Percentiles rank a stretch among this genome's conserved stretches.
Evolutionary conservation across 2,329 filamentous ascomycete species (phyloP).

Genomic region (Immersiporthe knoxdaviesiana): DNA sequence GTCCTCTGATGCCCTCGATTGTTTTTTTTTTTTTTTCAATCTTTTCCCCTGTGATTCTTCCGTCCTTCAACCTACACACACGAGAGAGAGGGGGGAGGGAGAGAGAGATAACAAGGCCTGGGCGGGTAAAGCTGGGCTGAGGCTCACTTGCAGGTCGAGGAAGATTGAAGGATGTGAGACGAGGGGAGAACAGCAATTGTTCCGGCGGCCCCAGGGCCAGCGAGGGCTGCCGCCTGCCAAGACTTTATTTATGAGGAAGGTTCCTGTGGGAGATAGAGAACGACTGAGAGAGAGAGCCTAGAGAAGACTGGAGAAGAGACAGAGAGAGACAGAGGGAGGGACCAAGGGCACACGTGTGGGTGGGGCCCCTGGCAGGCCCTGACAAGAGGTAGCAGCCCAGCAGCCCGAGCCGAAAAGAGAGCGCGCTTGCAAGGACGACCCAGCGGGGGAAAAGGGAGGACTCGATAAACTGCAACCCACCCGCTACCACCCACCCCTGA

Average conservation of each 20-base stretch:
- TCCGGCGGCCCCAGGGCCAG: not conserved
- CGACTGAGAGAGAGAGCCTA: too few relatives aligned
- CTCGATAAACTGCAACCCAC: not conserved
- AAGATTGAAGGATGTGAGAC: conserved; percentile 7
- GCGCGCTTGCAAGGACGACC: not conserved
- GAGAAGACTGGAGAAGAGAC: too few relatives aligned
- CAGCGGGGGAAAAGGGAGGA: not conserved
- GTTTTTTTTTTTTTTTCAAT: not conserved
- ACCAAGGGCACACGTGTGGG: not conserved
- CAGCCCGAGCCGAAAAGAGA: not conserved
- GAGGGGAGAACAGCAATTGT: conserved; percentile 2
- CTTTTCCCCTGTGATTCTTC: too few relatives aligned
- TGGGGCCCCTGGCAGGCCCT: not conserved
- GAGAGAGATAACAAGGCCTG: too few relatives aligned
- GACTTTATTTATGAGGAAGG: conserved; percentile 7
- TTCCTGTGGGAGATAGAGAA: not conserved
- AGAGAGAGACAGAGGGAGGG: too few relatives aligned
- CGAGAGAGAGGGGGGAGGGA: too few relatives aligned
- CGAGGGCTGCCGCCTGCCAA: conserved; percentile 12
- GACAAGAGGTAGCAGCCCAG: not conserved
- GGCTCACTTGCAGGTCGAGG: not conserved
- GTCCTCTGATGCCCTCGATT: not conserved
- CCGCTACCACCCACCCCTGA: too few relatives aligned
- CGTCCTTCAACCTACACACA: too few relatives aligned
- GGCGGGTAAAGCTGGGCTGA: not conserved